Evolutionary conservation across 441 rosid species (phyloP), one percentile per base, ranked within the genome.

Genomic region (Syzygium syzygioides): DNA sequence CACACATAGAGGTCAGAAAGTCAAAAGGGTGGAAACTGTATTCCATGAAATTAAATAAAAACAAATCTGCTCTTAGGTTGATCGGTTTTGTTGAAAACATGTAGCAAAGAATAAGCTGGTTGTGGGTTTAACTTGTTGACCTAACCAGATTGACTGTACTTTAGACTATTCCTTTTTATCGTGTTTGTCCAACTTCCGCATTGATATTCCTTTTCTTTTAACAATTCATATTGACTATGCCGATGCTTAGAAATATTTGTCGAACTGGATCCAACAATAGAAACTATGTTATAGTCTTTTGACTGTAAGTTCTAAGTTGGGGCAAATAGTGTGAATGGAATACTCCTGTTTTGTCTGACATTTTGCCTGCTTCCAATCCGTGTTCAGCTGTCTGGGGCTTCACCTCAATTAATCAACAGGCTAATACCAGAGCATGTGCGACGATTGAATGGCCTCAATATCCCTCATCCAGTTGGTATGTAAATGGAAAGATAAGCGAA

Each of bases 341-440:
- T 12, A 18, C 66, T 62, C 57, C 10, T 52, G 54, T 55, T 17
- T 48, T 71, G 52, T 23, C 60, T 19, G 37, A 66, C 17, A 28
- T 85, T 30, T 85, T 25, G 60, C 83, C 45, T 52, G n/a, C 85
- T 54, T 45, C 66, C 17, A n/a, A 87, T 59, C 56, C 64, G 20
- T 41, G 23, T 88, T n/a, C 93, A 95, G 97, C 87, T 94, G 79
- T 41, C 91, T 23, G 94, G 94, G 32, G 96, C 95, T 86, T 93
- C 96, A 25, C 94, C 95, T 4, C 96, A 95, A 87, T 93, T 95
- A 64, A 92, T 94, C 90, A 93, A 87, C 90, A 92, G 94, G 92
- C 90, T 94, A 87, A 91, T 95, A 90, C 97, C 97, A 0, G 96
- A 94, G 92, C 95, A 95, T 59, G 86, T 93, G 45, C 91, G 93